Conservation (phyloP, 2,329 filamentous ascomycete genomes). For the Cytospora mali region DNA sequence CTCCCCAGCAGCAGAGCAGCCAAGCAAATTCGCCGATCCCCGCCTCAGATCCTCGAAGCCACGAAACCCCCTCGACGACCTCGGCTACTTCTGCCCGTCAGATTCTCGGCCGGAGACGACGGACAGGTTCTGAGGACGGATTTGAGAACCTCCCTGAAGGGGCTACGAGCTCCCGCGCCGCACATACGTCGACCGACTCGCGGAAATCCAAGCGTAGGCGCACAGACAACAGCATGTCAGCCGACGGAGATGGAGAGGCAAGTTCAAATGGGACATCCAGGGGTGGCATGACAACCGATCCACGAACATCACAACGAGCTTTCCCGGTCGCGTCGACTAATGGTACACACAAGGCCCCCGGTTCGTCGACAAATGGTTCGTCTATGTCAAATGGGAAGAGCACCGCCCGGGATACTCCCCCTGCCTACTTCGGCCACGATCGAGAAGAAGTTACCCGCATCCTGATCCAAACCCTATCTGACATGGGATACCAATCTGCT, state of each 20-base stretch:
- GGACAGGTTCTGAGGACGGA: conserved; percentile 46
- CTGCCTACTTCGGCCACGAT: conserved; percentile 78
- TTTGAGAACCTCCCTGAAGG: conserved; percentile 35
- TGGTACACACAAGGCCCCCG: conserved; percentile 47
- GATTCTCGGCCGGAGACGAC: conserved; percentile 60
- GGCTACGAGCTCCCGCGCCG: conserved; percentile 25
- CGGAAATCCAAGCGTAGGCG: conserved; percentile 62
- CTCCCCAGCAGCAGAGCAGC: conserved; percentile 31
- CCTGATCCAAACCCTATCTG: conserved; percentile 85
- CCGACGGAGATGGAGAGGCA: conserved; percentile 55
- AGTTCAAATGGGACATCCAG: conserved; percentile 57
- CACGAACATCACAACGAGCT: conserved; percentile 49
- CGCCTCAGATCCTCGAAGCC: conserved; percentile 15
- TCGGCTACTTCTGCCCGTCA: conserved; percentile 34
- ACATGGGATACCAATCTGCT: conserved; percentile 82
- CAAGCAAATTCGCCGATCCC: conserved; percentile 31
- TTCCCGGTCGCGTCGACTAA: conserved; percentile 45
- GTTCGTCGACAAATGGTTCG: conserved; percentile 57
- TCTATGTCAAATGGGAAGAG: conserved; percentile 40
- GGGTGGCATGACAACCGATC: conserved; percentile 59
- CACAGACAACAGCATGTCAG: conserved; percentile 62
- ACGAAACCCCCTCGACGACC: conserved; percentile 32
- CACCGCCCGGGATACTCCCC: conserved; percentile 22
- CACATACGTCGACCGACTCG: conserved; percentile 31
- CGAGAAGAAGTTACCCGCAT: conserved; percentile 92